Base-by-base conservation (phyloP, 441 rosid genomes). In the Breynia disticha region DNA sequence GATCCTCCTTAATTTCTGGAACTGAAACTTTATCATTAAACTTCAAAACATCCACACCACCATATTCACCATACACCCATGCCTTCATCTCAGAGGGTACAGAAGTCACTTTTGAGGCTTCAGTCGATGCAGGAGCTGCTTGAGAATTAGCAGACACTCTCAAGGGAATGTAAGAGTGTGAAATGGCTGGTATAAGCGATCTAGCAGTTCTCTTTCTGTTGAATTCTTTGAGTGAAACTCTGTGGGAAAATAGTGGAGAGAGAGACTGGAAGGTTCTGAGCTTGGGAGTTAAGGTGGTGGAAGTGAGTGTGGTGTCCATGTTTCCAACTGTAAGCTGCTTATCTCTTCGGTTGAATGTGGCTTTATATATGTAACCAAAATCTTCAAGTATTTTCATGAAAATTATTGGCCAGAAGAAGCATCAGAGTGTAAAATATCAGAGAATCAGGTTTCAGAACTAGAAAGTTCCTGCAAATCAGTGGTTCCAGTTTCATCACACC, bases 11-110 rank as follows among this genome's bases (percentile, higher is more conserved):
- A 70, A 87, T 58, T 63, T 76, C 72, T 21, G 93, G 98, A 19
- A 87, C 95, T 3, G 79, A 45, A 60, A 85, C 78, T 65, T 74
- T 77, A 42, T 76, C 80, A 55, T 85, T 84, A 12, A 83, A 65
- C 77, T 82, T 87, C 72, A 90, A 65, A 45, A 83, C 96, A 59
- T 85, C 87, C 17, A 72, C 82, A n/a, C 85, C 86, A 0, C 94
- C 96, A 46, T 90, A 87, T 48, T 82, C 96, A 7, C 68, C 73
- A 58, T 90, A 83, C 0, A 85, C 66, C 93, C 95, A 87, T 1
- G 93, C 90, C 74, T 80, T 90, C 96, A 87, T 90, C 60, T 74
- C 78, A 7, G 61, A 64, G 0, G 97, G 96, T 15, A 81, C 51
- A 0, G 68, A 19, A n/a, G 73, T 45, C 18, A 46, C 32, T 41